Conservation (phyloP, 768 basidiomycete genomes). For the Russula earlei region DNA sequence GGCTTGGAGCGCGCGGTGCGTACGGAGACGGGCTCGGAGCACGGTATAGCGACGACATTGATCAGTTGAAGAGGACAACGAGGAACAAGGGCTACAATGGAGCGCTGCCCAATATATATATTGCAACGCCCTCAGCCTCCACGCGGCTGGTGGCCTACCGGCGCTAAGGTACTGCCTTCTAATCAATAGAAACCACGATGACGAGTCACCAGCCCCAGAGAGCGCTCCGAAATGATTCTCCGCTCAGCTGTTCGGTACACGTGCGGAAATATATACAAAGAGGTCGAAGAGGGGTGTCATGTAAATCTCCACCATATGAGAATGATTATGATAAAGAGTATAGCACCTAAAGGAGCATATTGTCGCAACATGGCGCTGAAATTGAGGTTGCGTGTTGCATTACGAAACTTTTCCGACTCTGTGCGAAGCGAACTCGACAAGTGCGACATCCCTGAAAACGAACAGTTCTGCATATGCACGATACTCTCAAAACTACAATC, state of each 20-base stretch:
- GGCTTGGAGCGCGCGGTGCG: not conserved
- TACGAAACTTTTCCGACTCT: slow-evolving; percentile 96
- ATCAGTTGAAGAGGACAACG: not conserved
- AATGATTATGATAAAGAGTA: slow-evolving; percentile 69
- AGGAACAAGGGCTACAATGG: not conserved
- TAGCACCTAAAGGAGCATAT: slow-evolving; percentile 86
- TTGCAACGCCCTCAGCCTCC: slow-evolving; percentile 3
- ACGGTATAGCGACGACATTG: slow-evolving; percentile 16
- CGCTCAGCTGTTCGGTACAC: slow-evolving; percentile 1
- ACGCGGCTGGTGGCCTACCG: not conserved
- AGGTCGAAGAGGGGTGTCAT: slow-evolving; percentile 23
- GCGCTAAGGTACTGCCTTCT: slow-evolving; percentile 9
- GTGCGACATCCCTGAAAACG: slow-evolving; percentile 83
- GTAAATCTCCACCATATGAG: slow-evolving; percentile 73
- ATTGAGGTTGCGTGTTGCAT: slow-evolving; percentile 91
- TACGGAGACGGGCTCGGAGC: slow-evolving; percentile 1
- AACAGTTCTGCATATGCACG: not conserved
- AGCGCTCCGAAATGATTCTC: not conserved
- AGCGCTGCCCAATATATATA: slow-evolving; percentile 6
- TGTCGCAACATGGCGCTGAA: slow-evolving; percentile 88
- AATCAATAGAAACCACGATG: not conserved
- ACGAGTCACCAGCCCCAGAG: slow-evolving; percentile 4
- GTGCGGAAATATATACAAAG: slow-evolving; percentile 8
- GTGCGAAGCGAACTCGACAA: slow-evolving; percentile 88
- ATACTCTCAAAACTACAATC: not conserved